Conservation (phyloP, 208 protist genomes). For the Trypanosoma scelopori region DNA sequence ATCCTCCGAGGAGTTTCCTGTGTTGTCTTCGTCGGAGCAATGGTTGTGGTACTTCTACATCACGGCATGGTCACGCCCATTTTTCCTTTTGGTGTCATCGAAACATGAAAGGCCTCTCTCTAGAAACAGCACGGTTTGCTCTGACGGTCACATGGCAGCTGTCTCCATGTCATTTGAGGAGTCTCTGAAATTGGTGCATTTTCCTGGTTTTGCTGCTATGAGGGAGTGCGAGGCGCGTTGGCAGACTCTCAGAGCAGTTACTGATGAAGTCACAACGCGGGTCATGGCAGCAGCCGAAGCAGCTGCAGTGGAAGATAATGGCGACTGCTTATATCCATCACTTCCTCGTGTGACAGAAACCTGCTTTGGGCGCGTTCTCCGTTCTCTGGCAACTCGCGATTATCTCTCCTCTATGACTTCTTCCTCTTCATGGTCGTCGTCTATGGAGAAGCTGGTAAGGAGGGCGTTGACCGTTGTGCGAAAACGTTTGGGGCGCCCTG, state of each 20-base stretch:
- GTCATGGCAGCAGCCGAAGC: background rate
- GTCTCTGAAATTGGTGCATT: conserved; percentile 5
- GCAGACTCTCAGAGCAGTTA: background rate
- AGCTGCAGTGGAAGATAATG: background rate
- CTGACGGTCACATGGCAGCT: background rate
- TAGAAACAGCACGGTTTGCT: background rate
- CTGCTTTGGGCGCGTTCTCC: conserved; percentile 18
- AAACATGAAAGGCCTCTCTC: background rate
- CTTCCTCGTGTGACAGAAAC: conserved; percentile 29
- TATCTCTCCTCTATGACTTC: background rate
- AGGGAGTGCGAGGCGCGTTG: background rate
- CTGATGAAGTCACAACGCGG: background rate
- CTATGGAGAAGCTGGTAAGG: conserved; percentile 10
- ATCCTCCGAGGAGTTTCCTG: background rate
- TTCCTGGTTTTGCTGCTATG: conserved; percentile 12
- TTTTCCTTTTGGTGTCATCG: background rate
- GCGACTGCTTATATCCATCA: conserved; percentile 14
- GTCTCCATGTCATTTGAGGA: conserved; percentile 15
- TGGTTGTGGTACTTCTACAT: conserved; percentile 34
- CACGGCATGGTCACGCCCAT: conserved; percentile 18
- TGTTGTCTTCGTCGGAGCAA: conserved; percentile 4
- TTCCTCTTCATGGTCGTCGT: conserved; percentile 9
- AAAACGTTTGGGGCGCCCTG: background rate
- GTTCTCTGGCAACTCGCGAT: conserved; percentile 12
- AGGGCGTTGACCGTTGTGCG: conserved; percentile 4